phyloP scores from a whole-genome alignment of 768 basidiomycete genomes.

The Suillus americanus region DNA sequence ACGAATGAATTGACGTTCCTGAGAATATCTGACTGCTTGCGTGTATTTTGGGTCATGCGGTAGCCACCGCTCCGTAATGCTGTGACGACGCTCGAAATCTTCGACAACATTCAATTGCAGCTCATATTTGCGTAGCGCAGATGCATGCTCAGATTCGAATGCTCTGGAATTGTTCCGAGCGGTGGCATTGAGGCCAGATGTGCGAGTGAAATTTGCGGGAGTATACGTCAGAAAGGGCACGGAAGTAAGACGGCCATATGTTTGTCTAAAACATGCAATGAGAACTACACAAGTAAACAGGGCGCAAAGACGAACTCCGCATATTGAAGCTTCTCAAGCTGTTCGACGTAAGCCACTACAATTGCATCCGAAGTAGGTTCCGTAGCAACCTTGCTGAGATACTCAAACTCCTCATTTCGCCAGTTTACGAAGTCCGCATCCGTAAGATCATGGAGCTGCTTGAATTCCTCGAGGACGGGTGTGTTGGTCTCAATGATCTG shows the following conservation, averaged over 20 bases:
- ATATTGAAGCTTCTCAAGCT: conserved; percentile 4
- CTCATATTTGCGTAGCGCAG: conserved; percentile 15
- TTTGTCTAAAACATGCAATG: conserved; percentile 7
- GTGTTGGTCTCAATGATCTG: conserved; percentile 7
- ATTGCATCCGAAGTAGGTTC: conserved; percentile 25
- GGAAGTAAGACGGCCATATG: conserved; percentile 10
- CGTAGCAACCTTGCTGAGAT: not conserved
- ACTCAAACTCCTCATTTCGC: not conserved
- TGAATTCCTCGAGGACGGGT: conserved; percentile 1
- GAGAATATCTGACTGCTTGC: conserved; percentile 5
- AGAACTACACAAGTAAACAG: not conserved
- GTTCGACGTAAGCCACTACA: conserved; percentile 7
- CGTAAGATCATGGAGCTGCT: not conserved
- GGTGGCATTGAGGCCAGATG: conserved; percentile 13
- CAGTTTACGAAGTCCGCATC: not conserved
- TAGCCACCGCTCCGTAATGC: conserved; percentile 31
- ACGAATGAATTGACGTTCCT: conserved; percentile 21
- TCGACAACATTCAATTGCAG: conserved; percentile 6
- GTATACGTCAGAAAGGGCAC: conserved; percentile 16
- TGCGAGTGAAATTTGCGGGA: conserved; percentile 14
- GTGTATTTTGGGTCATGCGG: conserved; percentile 24
- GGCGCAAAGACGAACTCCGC: not conserved
- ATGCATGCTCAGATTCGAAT: conserved; percentile 22
- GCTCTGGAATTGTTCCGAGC: conserved; percentile 16
- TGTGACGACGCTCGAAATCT: conserved; percentile 17